Evolutionary conservation across 805 yeast species (phyloP).

Genomic region (Starmera caribaea): DNA sequence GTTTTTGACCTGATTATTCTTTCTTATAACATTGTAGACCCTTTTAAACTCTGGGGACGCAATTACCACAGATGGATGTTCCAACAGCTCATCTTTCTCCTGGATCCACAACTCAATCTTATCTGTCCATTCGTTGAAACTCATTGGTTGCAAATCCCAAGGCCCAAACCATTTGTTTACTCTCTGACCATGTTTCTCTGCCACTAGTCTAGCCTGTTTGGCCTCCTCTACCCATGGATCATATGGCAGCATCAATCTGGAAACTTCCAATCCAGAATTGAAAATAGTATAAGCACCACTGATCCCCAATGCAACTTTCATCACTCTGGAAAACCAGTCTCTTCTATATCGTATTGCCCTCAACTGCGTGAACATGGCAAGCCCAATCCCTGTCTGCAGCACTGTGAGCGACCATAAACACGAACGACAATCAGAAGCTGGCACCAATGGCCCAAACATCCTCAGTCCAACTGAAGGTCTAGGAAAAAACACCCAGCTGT

Average conservation of each 20-base stretch:
- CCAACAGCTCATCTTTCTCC: constrained; percentile 8
- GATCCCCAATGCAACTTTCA: constrained; percentile 22
- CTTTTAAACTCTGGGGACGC: constrained; percentile 6
- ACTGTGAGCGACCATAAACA: constrained; percentile 46
- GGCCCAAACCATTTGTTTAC: constrained; percentile 66
- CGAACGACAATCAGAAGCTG: constrained; percentile 54
- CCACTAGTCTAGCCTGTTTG: constrained; percentile 36
- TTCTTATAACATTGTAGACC: constrained; percentile 8
- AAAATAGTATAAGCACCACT: constrained; percentile 40
- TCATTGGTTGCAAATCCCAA: constrained; percentile 41
- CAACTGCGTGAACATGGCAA: constrained; percentile 17
- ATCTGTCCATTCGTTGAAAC: constrained; percentile 26
- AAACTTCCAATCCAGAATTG: constrained; percentile 45
- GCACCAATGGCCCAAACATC: constrained; percentile 65
- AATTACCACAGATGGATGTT: not conserved
- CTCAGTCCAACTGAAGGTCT: constrained; percentile 52
- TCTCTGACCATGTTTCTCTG: constrained; percentile 32
- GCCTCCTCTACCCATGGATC: constrained; percentile 78
- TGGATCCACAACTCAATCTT: constrained; percentile 18
- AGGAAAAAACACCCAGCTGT: constrained; percentile 15
- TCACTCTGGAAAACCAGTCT: constrained; percentile 19
- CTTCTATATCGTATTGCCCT: constrained; percentile 17
- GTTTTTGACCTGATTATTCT: constrained; percentile 9
- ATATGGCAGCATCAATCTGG: constrained; percentile 35
- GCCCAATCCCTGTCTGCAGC: constrained; percentile 43